Evolutionary conservation across 2,329 filamentous ascomycete species (phyloP), one percentile per base, ranked within the genome.

Genomic region (Botrytis hyacinthi): DNA sequence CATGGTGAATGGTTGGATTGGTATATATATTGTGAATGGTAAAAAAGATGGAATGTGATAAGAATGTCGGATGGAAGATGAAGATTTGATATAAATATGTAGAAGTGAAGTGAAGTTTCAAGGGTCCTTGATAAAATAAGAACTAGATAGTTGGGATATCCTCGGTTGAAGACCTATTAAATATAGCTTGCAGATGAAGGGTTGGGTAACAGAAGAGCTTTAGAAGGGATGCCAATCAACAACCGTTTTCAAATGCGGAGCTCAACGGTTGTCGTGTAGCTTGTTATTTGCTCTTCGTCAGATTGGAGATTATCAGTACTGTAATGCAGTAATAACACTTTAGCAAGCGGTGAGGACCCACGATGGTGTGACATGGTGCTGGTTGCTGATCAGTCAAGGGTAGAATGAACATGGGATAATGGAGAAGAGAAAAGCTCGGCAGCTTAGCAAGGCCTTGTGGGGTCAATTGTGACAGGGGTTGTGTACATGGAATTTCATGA

Each of bases 1-100:
- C 77, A 78, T 78, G 44, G 35, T 70, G 54, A 44, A 70, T 40
- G 32, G 29, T 63, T 57, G 22, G 57, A n/a, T 54, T 54, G 35
- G 35, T 42, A 57, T 70, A 46, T 54, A 68, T 37, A 26, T 29
- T 37, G 20, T 29, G 57, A 71, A 63, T 44, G 54, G 16, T 37
- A 37, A 37, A 46, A n/a, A 26, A 46, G n/a, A 48, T 51, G n/a
- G 63, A 37, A 29, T 68, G 51, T 68, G 70, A 68, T 72, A 51
- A 59, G 9, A 22, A 44, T 46, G 22, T 40, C 40, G 16, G 67
- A 26, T 10, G 54, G 40, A 57, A 37, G 66, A 70, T 14, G 46
- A 73, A 37, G 66, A 73, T 37, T n/a, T 70, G 57, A 70, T 72
- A 72, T 68, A 68, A 72, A 72, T 72, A 57, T 66, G 35, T 67